phyloP scores from a whole-genome alignment of 768 basidiomycete species.

The Polyporus arcularius region DNA sequence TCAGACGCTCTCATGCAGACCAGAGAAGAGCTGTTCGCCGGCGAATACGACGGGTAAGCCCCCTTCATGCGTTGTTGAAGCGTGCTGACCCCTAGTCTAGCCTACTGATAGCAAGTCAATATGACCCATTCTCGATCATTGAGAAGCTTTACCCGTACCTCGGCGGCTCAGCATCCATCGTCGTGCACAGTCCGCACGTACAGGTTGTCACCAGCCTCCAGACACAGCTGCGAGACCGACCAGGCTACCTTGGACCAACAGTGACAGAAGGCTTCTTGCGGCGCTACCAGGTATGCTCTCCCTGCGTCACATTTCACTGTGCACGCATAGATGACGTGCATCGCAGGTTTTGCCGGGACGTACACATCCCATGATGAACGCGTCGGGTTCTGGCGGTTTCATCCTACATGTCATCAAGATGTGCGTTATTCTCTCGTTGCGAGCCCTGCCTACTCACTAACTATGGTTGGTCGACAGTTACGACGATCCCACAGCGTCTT shows the following conservation, averaged over 20 bases:
- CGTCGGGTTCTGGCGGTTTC: conserved; percentile 86
- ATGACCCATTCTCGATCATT: conserved; percentile 82
- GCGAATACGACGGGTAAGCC: conserved; percentile 86
- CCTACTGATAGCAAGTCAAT: conserved; percentile 78
- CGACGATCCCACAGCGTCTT: conserved; percentile 64
- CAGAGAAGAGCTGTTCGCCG: conserved; percentile 80
- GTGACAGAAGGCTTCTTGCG: conserved; percentile 88
- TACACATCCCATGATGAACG: conserved; percentile 94
- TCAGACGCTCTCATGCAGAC: conserved; percentile 59
- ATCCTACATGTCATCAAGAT: conserved; percentile 86
- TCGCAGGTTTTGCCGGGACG: conserved; percentile 72
- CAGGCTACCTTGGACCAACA: conserved; percentile 73
- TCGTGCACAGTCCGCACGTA: conserved; percentile 81
- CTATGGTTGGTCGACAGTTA: conserved; percentile 40
- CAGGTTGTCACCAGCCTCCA: conserved; percentile 82
- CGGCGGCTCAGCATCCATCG: conserved; percentile 82
- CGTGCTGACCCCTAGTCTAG: conserved; percentile 37
- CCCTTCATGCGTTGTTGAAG: not conserved
- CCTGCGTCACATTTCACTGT: conserved; percentile 41
- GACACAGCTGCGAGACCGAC: conserved; percentile 61
- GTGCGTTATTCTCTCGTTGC: conserved; percentile 43
- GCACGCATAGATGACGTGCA: no score
- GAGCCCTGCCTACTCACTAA: not conserved
- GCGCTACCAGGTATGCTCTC: conserved; percentile 72
- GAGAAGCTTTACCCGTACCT: conserved; percentile 75